Evolutionary conservation across 2,329 filamentous ascomycete genomes (phyloP), one percentile per base, ranked within the genome.

Genomic region (Colletotrichum sp.): DNA sequence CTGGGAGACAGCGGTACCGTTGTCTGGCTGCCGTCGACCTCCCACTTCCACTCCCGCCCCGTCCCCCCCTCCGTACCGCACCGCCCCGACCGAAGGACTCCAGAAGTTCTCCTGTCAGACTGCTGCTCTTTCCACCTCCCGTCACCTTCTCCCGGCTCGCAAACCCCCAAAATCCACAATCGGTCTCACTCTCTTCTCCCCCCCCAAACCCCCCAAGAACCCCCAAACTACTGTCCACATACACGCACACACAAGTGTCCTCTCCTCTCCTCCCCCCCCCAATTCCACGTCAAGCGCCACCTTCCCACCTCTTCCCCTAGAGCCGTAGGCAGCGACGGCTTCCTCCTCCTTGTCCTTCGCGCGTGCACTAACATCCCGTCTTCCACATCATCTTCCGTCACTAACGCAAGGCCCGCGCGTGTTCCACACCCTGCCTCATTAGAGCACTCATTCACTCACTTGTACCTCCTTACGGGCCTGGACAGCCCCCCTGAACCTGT

Each of bases 211-310:
- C 69, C 55, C 34, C 34, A 36, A 36, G 13, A 36, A 36, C 36
- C 67, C 60, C 59, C 55, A 75, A 61, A 64, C 64, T 61, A 64
- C 55, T 43, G 61, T 68, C 59, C 32, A 34, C 21, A 24, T 36
- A 39, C 36, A 39, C 36, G 16, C 36, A 39, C 16, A 39, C 36
- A 39, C 36, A 55, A 61, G 65, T 28, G 34, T 14, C 34, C 34
- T 36, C 34, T 36, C 32, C 32, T 34, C 32, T 6, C 34, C 7
- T 7, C 34, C 18, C 18, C 55, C 26, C 39, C 69, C 68, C 24
- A 43, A 75, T 75, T 68, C 72, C 72, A 75, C 75, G 24, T 68
- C 59, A 43, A 69, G 63, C 55, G 55, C 72, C 75, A 65, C 71
- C 43, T 13, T 63, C 43, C 26, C 28, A 28, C 13, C 55, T n/a